Evolutionary conservation across 148 eudicot genomes (phyloP), one percentile per base, ranked within the genome.

Genomic region (Cornus suecica): DNA sequence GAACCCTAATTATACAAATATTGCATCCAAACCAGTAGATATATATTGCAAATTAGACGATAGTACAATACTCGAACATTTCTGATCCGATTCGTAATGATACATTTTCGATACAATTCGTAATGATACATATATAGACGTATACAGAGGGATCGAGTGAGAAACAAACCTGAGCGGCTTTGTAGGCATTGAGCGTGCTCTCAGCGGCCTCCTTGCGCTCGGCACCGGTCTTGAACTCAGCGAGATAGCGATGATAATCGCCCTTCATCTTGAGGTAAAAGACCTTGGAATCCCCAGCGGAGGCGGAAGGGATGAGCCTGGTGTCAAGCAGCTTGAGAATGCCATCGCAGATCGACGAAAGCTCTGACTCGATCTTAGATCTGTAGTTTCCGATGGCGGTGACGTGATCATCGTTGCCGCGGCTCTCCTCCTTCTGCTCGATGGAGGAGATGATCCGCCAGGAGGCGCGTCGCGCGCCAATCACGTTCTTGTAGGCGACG

Each of bases 401-500:
- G 8, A 90, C 94, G n/a, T 90, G 94, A 42, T 83, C 88, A 26
- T 86, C 94, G 45, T 90, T 90, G 0, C 94, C 94, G n/a, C 90
- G 84, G 26, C 86, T 81, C 83, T 90, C 94, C 70, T 89, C 92
- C 56, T 89, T 88, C 78, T 88, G 92, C 73, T 89, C 92, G 37
- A 90, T 90, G 20, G 94, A 90, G 0, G 90, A 86, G 29, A 90
- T 88, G n/a, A 90, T 90, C 11, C 94, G 56, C 94, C 94, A 90
- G 23, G 91, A 88, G 3, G 94, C 94, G 8, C 94, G 75, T 0
- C 94, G 84, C 0, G 94, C 91, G 0, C 94, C 94, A 77, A 90
- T 90, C n/a, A 90, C 94, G 78, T 90, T 90, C 83, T 90, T 90
- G 85, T 90, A 90, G 8, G 94, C 94, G 8, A 90, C 94, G 10